Evolutionary conservation across 1,139 yeast species (phyloP).

Genomic region (Pichia sp.): DNA sequence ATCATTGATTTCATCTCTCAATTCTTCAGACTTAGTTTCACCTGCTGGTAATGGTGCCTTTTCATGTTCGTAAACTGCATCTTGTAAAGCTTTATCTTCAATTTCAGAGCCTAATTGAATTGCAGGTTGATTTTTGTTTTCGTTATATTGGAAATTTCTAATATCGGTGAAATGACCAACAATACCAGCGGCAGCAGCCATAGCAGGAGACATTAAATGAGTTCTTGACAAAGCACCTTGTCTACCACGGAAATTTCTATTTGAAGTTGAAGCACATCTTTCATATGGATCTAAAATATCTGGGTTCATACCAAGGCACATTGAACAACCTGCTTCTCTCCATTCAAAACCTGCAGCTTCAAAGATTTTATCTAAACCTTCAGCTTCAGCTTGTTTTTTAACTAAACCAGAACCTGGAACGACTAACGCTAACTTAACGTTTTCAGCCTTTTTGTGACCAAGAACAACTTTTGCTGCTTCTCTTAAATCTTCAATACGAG

Average conservation of each 20-base stretch:
- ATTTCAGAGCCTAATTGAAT: constrained; percentile 45
- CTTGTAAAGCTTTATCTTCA: constrained; percentile 54
- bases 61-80: constrained; percentile 66
- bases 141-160: constrained; percentile 62
- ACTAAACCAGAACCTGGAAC: constrained; percentile 98
- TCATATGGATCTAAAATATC: constrained; percentile 92
- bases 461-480: constrained; percentile 91
- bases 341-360: constrained; percentile 92
- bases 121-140: constrained; percentile 54
- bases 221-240: constrained; percentile 98
- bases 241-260: constrained; percentile 98
- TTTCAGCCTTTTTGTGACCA: constrained; percentile 82
- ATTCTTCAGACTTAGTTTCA: constrained; percentile 32
- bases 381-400: constrained; percentile 86
- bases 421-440: constrained; percentile 76
- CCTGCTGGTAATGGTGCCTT: constrained; percentile 37
- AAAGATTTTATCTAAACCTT: constrained; percentile 89
- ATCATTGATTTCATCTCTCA: constrained; percentile 49
- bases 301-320: constrained; percentile 99
- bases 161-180: constrained; percentile 88
- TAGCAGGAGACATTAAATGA: constrained; percentile 96
- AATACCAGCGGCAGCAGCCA: constrained; percentile 99
- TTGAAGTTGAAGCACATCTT: constrained; percentile 97
- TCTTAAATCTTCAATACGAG: constrained; percentile 94
- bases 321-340: constrained; percentile 99